These are phyloP conservation scores for Leishmania braziliensis DNA, from an alignment of 208 protist genomes.

Conservation along the genomic window DNA sequence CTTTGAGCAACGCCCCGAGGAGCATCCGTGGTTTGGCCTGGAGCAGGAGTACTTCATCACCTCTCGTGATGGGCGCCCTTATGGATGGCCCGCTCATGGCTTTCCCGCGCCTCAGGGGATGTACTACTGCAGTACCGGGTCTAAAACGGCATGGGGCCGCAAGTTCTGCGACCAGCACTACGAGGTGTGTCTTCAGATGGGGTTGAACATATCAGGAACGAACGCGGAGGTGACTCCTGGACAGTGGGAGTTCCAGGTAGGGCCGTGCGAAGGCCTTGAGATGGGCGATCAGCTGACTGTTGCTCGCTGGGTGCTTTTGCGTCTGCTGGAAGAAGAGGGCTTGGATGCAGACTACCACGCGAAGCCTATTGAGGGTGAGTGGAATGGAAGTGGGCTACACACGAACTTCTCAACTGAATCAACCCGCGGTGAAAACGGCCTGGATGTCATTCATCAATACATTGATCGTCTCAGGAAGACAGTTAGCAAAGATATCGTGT, in stretches of 20 bases:
- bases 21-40: constrained; percentile 87
- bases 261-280: constrained; percentile 87
- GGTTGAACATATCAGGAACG: constrained; percentile 89
- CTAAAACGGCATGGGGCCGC: constrained; percentile 80
- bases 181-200: constrained; percentile 84
- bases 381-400: constrained; percentile 98
- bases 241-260: constrained; percentile 98
- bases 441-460: constrained; percentile 79
- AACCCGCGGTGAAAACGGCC: constrained; percentile 79
- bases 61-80: constrained; percentile 51
- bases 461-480: constrained; percentile 72
- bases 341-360: constrained; percentile 85
- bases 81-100: constrained; percentile 89
- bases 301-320: constrained; percentile 92
- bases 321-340: constrained; percentile 69
- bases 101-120: constrained; percentile 96
- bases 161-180: constrained; percentile 85
- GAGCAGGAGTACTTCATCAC: constrained; percentile 88
- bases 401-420: constrained; percentile 97
- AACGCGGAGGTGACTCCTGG: constrained; percentile 97
- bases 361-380: constrained; percentile 97
- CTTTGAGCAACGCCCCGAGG: constrained; percentile 79
- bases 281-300: constrained; percentile 95
- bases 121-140: constrained; percentile 96
- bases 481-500: constrained; percentile 80